phyloP scores from a whole-genome alignment of 306 rosid genomes.

The Styphnolobium japonicum region DNA sequence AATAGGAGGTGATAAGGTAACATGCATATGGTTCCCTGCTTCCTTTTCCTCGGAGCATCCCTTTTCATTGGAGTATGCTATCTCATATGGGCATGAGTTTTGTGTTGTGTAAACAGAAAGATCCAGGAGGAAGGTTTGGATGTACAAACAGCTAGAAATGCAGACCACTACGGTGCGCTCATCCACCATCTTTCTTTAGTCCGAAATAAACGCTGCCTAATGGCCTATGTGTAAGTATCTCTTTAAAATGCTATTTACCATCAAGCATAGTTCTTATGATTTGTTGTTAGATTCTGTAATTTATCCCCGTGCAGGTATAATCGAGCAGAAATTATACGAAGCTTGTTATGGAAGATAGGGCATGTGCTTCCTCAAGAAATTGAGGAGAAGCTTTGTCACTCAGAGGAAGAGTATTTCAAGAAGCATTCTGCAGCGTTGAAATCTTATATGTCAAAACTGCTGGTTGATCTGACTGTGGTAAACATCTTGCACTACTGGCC shows the following conservation, averaged over 20 bases:
- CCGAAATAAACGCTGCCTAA: constrained; percentile 84
- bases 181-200: constrained; percentile 84
- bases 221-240: constrained; percentile 67
- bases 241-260: constrained; percentile 13
- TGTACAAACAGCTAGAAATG: constrained; percentile 73
- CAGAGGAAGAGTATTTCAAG: constrained; percentile 73
- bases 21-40: background rate
- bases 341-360: constrained; percentile 83
- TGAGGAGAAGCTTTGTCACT: constrained; percentile 68
- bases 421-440: constrained; percentile 66
- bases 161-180: constrained; percentile 83
- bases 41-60: background rate
- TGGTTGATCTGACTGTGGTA: constrained; percentile 80
- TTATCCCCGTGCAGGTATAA: constrained; percentile 49
- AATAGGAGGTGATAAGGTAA: background rate
- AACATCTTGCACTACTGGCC: background rate
- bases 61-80: background rate
- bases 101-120: constrained; percentile 50
- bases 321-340: constrained; percentile 63
- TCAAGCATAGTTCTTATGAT: background rate
- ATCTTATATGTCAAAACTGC: constrained; percentile 58
- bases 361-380: constrained; percentile 68
- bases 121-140: constrained; percentile 84
- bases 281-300: background rate
- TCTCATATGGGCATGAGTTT: background rate